Conservation (phyloP, 163 green algal species). For the Scenedesmus sp. region DNA sequence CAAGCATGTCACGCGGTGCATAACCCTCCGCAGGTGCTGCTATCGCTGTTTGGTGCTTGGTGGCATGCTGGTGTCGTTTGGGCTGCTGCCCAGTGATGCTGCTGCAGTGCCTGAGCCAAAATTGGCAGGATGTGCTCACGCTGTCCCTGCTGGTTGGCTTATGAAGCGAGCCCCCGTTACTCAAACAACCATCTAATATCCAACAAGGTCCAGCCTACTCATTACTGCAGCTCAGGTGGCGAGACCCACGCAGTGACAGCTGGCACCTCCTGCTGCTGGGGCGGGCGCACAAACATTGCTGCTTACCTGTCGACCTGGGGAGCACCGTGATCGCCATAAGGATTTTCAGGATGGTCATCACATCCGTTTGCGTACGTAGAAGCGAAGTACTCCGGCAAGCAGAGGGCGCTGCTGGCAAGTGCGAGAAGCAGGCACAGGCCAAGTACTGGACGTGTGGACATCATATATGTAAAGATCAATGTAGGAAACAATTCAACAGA, state of each 20-base stretch:
- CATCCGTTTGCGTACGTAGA: slow-evolving; percentile 13
- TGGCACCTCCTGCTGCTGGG: background rate
- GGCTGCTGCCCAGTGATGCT: background rate
- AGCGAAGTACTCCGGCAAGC: background rate
- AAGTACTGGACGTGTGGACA: background rate
- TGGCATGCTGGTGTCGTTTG: background rate
- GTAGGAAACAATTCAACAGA: background rate
- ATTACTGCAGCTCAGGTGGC: background rate
- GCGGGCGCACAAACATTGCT: background rate
- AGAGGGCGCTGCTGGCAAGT: slow-evolving; percentile 17
- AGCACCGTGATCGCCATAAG: background rate
- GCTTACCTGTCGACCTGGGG: background rate
- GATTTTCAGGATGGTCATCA: background rate
- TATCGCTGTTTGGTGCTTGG: background rate
- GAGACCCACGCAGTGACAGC: background rate
- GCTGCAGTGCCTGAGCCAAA: background rate
- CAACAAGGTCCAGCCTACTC: too few species aligned
- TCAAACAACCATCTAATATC: too few species aligned
- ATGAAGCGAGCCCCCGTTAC: too few species aligned
- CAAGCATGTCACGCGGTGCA: background rate
- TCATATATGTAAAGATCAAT: background rate
- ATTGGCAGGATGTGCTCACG: background rate
- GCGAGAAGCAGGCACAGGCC: slow-evolving; percentile 1
- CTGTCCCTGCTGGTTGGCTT: background rate
- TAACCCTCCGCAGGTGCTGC: background rate